Evolutionary conservation across 163 green algal genomes (phyloP).

Genomic region (Chlorella variabilis): DNA sequence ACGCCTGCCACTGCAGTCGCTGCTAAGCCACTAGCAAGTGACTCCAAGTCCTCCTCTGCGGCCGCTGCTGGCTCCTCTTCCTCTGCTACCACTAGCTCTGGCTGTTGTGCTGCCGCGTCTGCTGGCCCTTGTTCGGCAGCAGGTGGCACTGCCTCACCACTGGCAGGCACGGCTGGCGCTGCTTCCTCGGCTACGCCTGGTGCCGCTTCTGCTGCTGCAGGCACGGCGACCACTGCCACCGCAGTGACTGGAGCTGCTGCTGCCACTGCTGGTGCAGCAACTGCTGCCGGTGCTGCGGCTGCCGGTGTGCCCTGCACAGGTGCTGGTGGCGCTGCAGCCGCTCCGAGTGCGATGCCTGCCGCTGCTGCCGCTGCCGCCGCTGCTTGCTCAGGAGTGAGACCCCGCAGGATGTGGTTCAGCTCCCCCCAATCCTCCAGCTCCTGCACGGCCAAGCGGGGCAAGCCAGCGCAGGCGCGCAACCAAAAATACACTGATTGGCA

Average conservation of each 20-base stretch:
- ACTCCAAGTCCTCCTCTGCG: not conserved
- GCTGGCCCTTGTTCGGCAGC: not conserved
- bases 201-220: not conserved
- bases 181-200: not conserved
- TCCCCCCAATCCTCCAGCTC: constrained; percentile 81
- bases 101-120: not conserved
- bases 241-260: not conserved
- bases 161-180: no score
- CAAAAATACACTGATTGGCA: no score
- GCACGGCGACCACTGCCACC: not conserved
- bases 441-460: no score
- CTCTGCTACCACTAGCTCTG: not conserved
- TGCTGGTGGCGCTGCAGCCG: not conserved
- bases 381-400: constrained; percentile 8
- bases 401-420: constrained; percentile 54
- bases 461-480: not conserved
- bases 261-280: not conserved
- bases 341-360: not conserved
- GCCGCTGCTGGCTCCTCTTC: not conserved
- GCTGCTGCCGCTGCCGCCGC: not conserved
- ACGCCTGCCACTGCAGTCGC: not conserved
- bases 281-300: not conserved
- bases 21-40: not conserved
- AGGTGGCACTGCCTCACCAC: no score
- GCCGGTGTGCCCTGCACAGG: not conserved